These are phyloP conservation scores for Cryphonectria nitschkei DNA, from an alignment of 2,329 filamentous ascomycete species.

Conservation along the genomic window DNA sequence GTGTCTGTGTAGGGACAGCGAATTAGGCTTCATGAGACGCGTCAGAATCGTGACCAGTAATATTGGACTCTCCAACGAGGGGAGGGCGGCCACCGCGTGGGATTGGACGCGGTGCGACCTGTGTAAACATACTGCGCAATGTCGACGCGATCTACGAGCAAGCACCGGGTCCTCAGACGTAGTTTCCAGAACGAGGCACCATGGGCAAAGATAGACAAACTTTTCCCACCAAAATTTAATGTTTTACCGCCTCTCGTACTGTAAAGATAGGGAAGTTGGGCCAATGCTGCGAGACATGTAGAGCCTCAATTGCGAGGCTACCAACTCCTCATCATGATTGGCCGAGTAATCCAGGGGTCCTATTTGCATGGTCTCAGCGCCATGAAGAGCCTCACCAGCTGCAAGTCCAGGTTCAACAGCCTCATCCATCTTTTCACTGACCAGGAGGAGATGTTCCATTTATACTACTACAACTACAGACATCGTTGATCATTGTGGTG, in stretches of 20 bases:
- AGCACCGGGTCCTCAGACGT: background rate
- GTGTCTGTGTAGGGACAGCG: background rate
- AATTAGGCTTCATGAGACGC: no score
- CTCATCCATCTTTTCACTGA: background rate
- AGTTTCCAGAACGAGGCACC: background rate
- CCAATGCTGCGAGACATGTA: background rate
- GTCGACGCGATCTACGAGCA: background rate
- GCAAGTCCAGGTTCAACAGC: background rate
- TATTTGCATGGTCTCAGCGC: background rate
- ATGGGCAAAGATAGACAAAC: background rate
- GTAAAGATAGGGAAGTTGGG: background rate
- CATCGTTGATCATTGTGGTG: background rate
- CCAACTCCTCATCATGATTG: background rate
- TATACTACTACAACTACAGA: background rate
- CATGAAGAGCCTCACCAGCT: background rate
- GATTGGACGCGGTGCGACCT: background rate
- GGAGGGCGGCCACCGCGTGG: background rate
- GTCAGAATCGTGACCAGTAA: background rate
- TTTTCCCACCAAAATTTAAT: background rate
- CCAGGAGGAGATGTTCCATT: no score
- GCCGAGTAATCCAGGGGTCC: background rate
- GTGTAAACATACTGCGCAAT: background rate
- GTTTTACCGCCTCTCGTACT: background rate
- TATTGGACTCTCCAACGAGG: background rate
- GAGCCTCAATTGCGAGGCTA: background rate